Percentiles rank a stretch among this genome's conserved stretches.
phyloP scores from a whole-genome alignment of 2,329 filamentous ascomycete species.

The Chrysosporium keratinophilum region DNA sequence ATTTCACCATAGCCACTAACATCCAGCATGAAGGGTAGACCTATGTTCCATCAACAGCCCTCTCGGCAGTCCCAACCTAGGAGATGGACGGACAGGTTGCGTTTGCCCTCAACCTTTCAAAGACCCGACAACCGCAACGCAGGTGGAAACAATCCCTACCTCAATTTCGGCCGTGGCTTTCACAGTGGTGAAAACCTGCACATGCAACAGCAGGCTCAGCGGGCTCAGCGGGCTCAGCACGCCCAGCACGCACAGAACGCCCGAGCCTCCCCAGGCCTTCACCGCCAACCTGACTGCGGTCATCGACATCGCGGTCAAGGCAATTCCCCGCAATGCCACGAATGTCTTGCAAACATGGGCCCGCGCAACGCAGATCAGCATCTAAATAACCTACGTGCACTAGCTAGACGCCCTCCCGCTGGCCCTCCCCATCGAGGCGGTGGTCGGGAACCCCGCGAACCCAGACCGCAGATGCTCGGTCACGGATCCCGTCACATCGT shows the following conservation, averaged over 20 bases:
- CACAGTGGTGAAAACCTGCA: slow-evolving; percentile 8
- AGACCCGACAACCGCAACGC: not conserved
- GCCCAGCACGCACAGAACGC: not conserved
- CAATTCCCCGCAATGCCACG: too few relatives aligned
- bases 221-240: not conserved
- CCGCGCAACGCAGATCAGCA: too few relatives aligned
- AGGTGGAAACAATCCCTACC: not conserved
- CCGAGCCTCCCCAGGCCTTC: not conserved
- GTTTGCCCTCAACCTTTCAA: not conserved
- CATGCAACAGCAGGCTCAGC: not conserved
- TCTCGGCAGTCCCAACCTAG: not conserved
- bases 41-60: not conserved
- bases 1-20: not conserved
- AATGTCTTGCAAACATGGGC: too few relatives aligned
- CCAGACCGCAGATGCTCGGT: too few relatives aligned
- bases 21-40: not conserved
- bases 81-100: not conserved
- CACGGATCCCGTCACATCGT: too few relatives aligned
- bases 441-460: too few relatives aligned
- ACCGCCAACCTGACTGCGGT: not conserved
- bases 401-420: too few relatives aligned
- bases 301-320: not conserved
- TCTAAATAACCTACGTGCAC: too few relatives aligned
- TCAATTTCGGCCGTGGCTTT: not conserved
- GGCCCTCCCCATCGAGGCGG: too few relatives aligned